Evolutionary conservation across 176 grass and related monocot species (phyloP), one percentile per base, ranked within the genome.

Genomic region (Guadua angustifolia): DNA sequence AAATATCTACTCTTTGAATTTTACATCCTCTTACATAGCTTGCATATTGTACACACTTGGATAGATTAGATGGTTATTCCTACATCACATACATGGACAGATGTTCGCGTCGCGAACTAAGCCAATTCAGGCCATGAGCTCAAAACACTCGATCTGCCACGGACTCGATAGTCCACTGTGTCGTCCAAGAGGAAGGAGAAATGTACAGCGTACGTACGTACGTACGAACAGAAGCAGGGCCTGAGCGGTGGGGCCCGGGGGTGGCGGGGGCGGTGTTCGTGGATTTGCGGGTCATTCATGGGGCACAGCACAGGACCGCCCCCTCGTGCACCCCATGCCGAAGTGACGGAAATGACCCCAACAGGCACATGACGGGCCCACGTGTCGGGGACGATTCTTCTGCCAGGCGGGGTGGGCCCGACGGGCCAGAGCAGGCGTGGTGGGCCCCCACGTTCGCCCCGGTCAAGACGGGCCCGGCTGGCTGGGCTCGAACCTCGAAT

Each of bases 321-420:
- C 22, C 69, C 44, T 71, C 83, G 88, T 89, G 88, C 88, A 25
- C 7, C 51, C 88, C 88, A 83, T 83, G 79, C 73, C 57, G 79
- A 86, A 4, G 83, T 72, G 73, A 86, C 84, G 49, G 84, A 83
- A 43, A 73, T 63, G 88, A 73, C 65, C 78, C 77, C 17, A 16
- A 15, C 82, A 29, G 39, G 16, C 73, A 77, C 83, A 73, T 78
- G 79, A 35, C 0, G 5, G 88, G 58, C 58, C 88, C 79, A 79
- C 79, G 67, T 86, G 88, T 79, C 88, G 79, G 88, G 39, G 79
- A 71, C 62, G 62, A 77, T 77, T 69, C 82, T 5, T 52, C 12
- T 35, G 45, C 11, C 12, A 12, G 9, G 47, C 15, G 46, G 19
- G 32, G 5, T 50, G 63, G 47, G 36, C 33, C 78, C 62, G 35